Conservation (phyloP, 225 moss, liverwort and hornwort species). For the Pleurozium schreberi region DNA sequence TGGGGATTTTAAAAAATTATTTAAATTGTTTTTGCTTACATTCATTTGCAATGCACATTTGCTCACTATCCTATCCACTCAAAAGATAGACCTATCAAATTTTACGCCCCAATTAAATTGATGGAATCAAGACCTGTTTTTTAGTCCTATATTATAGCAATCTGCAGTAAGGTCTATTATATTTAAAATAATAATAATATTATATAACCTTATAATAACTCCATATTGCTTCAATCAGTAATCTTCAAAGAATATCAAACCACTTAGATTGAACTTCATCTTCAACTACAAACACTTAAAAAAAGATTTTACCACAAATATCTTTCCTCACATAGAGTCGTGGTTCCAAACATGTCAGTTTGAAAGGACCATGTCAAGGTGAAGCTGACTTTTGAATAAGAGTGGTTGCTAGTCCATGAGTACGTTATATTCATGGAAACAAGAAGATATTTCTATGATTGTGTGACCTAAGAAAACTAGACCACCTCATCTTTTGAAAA, state of each 20-base stretch:
- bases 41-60: too few relatives aligned
- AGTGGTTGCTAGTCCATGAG: not conserved
- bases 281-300: not conserved
- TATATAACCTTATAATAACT: not conserved
- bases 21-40: too few relatives aligned
- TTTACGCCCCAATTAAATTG: too few relatives aligned
- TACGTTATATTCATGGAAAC: too few relatives aligned
- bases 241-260: not conserved
- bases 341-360: not conserved
- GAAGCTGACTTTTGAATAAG: not conserved
- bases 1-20: too few relatives aligned
- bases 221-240: not conserved
- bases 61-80: too few relatives aligned
- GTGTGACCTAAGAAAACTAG: not conserved
- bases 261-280: not conserved
- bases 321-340: not conserved
- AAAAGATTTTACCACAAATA: not conserved
- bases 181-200: not conserved
- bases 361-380: not conserved
- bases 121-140: too few relatives aligned
- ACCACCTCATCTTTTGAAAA: too few relatives aligned
- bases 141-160: fast-evolving
- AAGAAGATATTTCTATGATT: not conserved
- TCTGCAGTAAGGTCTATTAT: not conserved
- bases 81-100: too few relatives aligned